Percentiles rank a stretch among this genome's conserved stretches.
Conservation (phyloP, 169 alveolate genomes). For the Eimeria necatrix region DNA sequence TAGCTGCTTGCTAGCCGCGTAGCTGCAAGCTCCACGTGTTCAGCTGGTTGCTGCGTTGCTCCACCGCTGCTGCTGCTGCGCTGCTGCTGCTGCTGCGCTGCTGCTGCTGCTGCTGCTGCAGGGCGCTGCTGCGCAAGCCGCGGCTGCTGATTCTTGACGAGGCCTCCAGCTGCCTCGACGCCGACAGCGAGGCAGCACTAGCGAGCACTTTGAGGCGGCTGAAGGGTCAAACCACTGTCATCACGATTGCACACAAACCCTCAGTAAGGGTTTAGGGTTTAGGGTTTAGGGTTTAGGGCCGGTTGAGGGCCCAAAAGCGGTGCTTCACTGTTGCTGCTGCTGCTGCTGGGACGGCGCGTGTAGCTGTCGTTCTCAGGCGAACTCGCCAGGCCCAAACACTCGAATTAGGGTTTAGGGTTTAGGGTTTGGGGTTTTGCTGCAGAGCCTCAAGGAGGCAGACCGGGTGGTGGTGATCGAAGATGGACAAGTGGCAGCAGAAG, state of each 20-base stretch:
- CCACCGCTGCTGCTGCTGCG: background rate
- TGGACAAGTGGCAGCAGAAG: constrained; percentile 8
- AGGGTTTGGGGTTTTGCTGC: constrained; percentile 19
- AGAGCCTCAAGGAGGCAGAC: constrained; percentile 40
- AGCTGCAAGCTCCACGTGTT: background rate
- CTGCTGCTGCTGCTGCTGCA: constrained; percentile 83
- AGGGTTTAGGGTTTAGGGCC: constrained; percentile 11
- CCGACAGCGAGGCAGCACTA: constrained; percentile 76
- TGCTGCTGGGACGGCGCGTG: background rate
- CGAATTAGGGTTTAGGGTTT: background rate
- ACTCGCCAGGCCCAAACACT: background rate
- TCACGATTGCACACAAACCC: constrained; percentile 68
- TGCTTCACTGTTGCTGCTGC: too few species aligned
- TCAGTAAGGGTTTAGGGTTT: constrained; percentile 21
- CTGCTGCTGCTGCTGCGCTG: constrained; percentile 45
- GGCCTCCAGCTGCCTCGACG: constrained; percentile 96
- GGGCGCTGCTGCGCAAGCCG: constrained; percentile 86
- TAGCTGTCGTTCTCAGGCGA: background rate
- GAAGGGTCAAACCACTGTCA: constrained; percentile 22
- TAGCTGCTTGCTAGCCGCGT: background rate
- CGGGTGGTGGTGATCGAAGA: constrained; percentile 30
- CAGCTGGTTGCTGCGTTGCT: background rate
- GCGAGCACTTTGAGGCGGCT: constrained; percentile 50
- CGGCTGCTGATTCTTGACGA: constrained; percentile 95
- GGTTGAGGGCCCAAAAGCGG: background rate